Base-by-base conservation (phyloP, 2,329 filamentous ascomycete genomes). In the Aureobasidium zeae region DNA sequence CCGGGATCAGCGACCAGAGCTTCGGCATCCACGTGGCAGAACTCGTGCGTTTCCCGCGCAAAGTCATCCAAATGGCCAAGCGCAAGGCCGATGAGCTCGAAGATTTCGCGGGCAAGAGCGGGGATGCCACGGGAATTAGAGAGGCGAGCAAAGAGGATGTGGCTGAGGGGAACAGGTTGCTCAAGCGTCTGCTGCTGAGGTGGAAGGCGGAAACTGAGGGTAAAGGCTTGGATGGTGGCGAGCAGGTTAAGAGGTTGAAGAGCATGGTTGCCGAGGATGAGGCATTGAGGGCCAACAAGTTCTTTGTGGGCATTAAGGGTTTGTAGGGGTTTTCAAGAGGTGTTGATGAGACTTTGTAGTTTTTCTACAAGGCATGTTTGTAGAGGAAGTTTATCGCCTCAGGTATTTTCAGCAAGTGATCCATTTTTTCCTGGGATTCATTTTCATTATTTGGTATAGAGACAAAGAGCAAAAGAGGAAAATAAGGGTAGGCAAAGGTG, bases 41-140 rank as follows among this genome's bases (percentile, higher is more conserved):
- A 67, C 75, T 98, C 5, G 91, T 98, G 15, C 79, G 88, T 32
- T 98, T 98, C 67, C 91, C 91, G 0, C 81, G 86, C 54, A 98
- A 98, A 67, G 93, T 98, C 12, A 84, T 98, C 48, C 86, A 87
- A 51, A 98, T 98, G 93, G 91, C 91, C n/a, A 94, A 94, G 67
- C 78, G 91, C 54, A 98, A 98, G 69, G 91, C 91, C 0, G 91
- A 96, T 62, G 93, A 98, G 70, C 73, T 98, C 25, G 91, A 98
- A 62, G 91, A 98, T 61, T 98, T 98, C 56, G 83, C 84, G 0
- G 76, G 76, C 38, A 88, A 87, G 65, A 79, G 85, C 54, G 80
- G 84, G 49, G 71, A 64, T 15, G 21, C 26, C 26, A 31, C 37
- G 6, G 59, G 73, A 32, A 58, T 71, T 6, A 63, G 74, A 31